These are phyloP conservation scores for Periconia macrospinosa DNA, from an alignment of 2,329 filamentous ascomycete genomes.

Conservation along the genomic window DNA sequence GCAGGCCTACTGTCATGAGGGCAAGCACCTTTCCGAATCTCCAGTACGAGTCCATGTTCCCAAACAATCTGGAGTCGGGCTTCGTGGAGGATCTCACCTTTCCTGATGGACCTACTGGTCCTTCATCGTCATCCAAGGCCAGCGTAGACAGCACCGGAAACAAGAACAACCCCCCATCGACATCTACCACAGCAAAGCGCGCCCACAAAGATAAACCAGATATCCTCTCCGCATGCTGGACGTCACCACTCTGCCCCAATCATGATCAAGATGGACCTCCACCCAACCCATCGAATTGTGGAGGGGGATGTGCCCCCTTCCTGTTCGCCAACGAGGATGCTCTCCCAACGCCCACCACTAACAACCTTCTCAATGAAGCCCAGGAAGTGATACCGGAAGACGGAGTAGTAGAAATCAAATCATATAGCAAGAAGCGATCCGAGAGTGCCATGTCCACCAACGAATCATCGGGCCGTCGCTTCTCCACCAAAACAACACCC, in stretches of 20 bases:
- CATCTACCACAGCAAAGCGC: slow-evolving; percentile 32
- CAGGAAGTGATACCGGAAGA: slow-evolving; percentile 39
- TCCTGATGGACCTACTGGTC: slow-evolving; percentile 35
- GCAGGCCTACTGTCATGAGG: slow-evolving; percentile 26
- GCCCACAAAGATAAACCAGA: slow-evolving; percentile 38
- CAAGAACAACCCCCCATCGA: slow-evolving; percentile 21
- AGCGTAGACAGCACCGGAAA: slow-evolving; percentile 7
- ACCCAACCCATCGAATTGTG: slow-evolving; percentile 45
- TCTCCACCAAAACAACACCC: slow-evolving; percentile 19
- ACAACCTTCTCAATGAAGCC: slow-evolving; percentile 28
- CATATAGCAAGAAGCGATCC: slow-evolving; percentile 37
- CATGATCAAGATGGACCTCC: slow-evolving; percentile 41
- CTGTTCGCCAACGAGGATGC: slow-evolving; percentile 40
- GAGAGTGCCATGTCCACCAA: slow-evolving; percentile 36
- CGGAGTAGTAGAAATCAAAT: slow-evolving; percentile 42
- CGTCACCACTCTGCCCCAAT: slow-evolving; percentile 45
- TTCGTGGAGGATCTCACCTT: slow-evolving; percentile 44
- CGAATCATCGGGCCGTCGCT: slow-evolving; percentile 35
- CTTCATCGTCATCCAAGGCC: slow-evolving; percentile 13
- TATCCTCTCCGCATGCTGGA: slow-evolving; percentile 45
- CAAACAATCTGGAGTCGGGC: slow-evolving; percentile 36
- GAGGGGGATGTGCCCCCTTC: slow-evolving; percentile 44
- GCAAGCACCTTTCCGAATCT: slow-evolving; percentile 39
- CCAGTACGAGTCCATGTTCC: slow-evolving; percentile 40
- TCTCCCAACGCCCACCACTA: slow-evolving; percentile 32